Conservation (phyloP, 2,329 filamentous ascomycete genomes). For the Drechmeria coniospora region DNA sequence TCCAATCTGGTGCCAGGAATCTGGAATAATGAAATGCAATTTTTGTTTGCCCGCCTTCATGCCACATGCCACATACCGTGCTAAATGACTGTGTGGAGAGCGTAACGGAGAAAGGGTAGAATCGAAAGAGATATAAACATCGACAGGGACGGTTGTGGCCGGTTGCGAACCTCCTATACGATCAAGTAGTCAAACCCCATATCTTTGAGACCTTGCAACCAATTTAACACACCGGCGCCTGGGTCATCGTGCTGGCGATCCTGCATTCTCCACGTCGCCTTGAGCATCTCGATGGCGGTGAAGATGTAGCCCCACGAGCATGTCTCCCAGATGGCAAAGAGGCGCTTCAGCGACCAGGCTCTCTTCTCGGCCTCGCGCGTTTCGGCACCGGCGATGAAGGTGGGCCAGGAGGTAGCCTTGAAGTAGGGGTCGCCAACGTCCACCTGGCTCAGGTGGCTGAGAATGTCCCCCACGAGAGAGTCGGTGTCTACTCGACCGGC, state of each 20-base stretch:
- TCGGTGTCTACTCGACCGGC: constrained; percentile 23
- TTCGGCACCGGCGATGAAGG: constrained; percentile 42
- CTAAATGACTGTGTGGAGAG: too few relatives aligned
- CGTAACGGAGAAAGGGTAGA: too few relatives aligned
- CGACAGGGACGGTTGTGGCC: too few relatives aligned
- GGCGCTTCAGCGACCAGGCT: constrained; percentile 33
- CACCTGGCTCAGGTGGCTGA: constrained; percentile 33
- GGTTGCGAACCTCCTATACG: too few relatives aligned
- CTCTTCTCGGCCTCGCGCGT: constrained; percentile 29
- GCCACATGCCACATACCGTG: too few relatives aligned
- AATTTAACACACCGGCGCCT: constrained; percentile 13
- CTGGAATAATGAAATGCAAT: too few relatives aligned
- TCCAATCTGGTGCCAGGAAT: too few relatives aligned
- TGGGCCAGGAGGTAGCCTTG: constrained; percentile 45
- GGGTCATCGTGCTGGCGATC: constrained; percentile 13
- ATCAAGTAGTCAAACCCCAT: constrained; percentile 30
- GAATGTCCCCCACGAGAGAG: constrained; percentile 32
- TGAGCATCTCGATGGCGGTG: constrained; percentile 31
- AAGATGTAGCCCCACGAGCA: constrained; percentile 37
- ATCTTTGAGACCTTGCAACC: constrained; percentile 27
- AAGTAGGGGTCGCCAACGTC: constrained; percentile 34
- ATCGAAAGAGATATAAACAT: too few relatives aligned
- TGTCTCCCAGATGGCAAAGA: constrained; percentile 27
- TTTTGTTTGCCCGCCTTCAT: too few relatives aligned
- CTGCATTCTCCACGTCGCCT: constrained; percentile 29